phyloP scores from a whole-genome alignment of 1,139 yeast genomes.

The Trichomonascaceae sp. region DNA sequence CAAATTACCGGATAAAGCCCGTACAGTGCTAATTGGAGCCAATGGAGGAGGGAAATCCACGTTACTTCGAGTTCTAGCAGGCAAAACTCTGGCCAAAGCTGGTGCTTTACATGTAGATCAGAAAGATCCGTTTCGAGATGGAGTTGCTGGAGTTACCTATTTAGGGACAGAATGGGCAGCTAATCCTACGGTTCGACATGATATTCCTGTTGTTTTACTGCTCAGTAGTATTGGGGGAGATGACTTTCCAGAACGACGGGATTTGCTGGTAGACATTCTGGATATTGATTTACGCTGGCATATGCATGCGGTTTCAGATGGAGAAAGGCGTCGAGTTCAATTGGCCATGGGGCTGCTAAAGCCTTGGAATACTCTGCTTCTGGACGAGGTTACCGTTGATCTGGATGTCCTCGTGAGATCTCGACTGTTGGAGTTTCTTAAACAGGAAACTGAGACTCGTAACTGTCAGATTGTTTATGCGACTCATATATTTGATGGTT shows the following conservation, averaged over 20 bases:
- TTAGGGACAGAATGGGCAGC: conserved; percentile 98
- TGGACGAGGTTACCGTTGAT: conserved; percentile 96
- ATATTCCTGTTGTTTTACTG: conserved; percentile 75
- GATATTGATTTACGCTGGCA: conserved; percentile 88
- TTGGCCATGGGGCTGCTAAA: conserved; percentile 85
- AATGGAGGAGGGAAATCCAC: conserved; percentile 98
- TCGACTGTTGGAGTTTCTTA: conserved; percentile 61
- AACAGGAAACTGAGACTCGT: conserved; percentile 60
- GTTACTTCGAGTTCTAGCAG: conserved; percentile 73
- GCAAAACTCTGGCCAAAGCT: conserved; percentile 74
- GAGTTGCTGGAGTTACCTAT: conserved; percentile 69
- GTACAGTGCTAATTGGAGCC: conserved; percentile 81
- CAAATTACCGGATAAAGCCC: conserved; percentile 59
- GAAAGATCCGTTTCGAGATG: conserved; percentile 71
- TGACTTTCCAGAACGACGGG: conserved; percentile 65
- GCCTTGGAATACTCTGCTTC: conserved; percentile 78
- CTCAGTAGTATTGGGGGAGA: conserved; percentile 83
- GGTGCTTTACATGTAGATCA: conserved; percentile 68
- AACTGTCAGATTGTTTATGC: conserved; percentile 70
- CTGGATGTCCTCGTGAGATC: conserved; percentile 87
- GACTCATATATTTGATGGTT: conserved; percentile 93
- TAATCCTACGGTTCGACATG: conserved; percentile 82
- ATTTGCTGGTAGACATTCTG: conserved; percentile 61
- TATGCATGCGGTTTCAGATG: conserved; percentile 88
- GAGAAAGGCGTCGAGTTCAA: conserved; percentile 91